Percentiles rank a stretch among this genome's conserved stretches.
These are phyloP conservation scores for Phaeophleospora eucalypticola DNA, from an alignment of 2,329 filamentous ascomycete species.

Conservation along the genomic window DNA sequence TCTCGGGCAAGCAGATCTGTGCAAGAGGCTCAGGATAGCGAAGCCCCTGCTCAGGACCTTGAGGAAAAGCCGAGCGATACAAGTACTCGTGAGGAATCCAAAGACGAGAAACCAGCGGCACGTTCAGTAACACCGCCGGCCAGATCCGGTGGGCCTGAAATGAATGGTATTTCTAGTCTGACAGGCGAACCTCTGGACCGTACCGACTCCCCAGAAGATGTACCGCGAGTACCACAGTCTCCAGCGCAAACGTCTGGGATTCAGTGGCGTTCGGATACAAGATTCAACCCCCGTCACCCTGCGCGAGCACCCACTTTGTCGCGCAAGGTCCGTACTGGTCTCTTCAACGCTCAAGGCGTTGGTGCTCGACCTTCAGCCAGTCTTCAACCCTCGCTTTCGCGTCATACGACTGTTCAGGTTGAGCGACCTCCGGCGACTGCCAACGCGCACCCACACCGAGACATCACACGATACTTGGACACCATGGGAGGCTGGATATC, in stretches of 20 bases:
- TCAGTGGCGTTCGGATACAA: slow-evolving; percentile 5
- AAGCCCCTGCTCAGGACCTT: not conserved
- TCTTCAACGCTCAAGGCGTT: slow-evolving; percentile 31
- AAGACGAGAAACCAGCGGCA: not conserved
- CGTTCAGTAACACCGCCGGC: not conserved
- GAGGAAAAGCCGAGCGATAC: not conserved
- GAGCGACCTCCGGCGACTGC: not conserved
- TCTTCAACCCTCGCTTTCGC: slow-evolving; percentile 15
- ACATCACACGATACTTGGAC: slow-evolving; percentile 18
- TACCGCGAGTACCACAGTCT: not conserved
- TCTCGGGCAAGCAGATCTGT: not conserved
- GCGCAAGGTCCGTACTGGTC: not conserved
- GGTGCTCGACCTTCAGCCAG: slow-evolving; percentile 32
- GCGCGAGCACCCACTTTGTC: not conserved
- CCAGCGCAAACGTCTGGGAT: not conserved
- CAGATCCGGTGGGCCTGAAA: not conserved
- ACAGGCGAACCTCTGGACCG: not conserved
- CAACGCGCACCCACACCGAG: slow-evolving; percentile 1
- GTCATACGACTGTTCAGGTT: not conserved
- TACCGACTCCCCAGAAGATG: not conserved
- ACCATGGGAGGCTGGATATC: slow-evolving; percentile 23
- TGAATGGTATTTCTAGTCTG: not conserved
- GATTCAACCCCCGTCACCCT: slow-evolving; percentile 2
- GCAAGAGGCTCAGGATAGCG: not conserved
- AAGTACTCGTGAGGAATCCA: not conserved